These are phyloP conservation scores for Canavalia gladiata DNA, from an alignment of 306 rosid genomes.

Conservation along the genomic window DNA sequence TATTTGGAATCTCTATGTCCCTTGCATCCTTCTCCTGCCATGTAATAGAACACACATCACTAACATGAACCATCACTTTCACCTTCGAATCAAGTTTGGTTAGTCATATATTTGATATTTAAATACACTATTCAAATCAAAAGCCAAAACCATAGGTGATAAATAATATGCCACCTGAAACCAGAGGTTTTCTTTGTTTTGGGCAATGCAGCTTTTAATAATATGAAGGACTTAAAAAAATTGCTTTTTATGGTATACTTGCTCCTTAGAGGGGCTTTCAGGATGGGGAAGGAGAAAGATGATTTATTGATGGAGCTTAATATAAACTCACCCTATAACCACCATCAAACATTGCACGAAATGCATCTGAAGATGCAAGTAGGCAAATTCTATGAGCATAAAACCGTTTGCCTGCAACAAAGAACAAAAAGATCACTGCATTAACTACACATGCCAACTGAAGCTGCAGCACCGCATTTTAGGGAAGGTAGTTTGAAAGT, in stretches of 20 bases:
- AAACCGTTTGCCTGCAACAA: conserved; percentile 85
- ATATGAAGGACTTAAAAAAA: not conserved
- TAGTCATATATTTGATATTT: conserved; percentile 5
- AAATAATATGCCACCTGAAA: conserved; percentile 39
- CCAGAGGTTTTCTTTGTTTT: conserved; percentile 5
- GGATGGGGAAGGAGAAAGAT: conserved; percentile 8
- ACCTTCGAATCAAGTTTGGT: conserved; percentile 30
- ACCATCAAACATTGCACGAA: conserved; percentile 99
- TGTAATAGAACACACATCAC: conserved; percentile 40
- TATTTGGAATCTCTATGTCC: conserved; percentile 98
- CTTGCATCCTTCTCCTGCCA: conserved; percentile 98
- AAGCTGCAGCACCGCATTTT: conserved; percentile 28
- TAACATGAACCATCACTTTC: conserved; percentile 17
- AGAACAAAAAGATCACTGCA: conserved; percentile 33
- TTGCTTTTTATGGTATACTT: not conserved
- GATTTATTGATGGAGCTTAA: conserved; percentile 6
- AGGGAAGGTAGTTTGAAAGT: conserved; percentile 9
- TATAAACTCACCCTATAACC: conserved; percentile 88
- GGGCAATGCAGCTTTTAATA: not conserved
- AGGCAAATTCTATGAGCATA: conserved; percentile 96
- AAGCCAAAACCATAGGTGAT: conserved; percentile 24
- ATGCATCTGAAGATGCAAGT: conserved; percentile 97
- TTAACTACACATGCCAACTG: conserved; percentile 38
- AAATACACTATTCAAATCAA: conserved; percentile 30
- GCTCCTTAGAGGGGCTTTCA: not conserved